phyloP scores from a whole-genome alignment of 768 basidiomycete genomes.

The Russula olivacea region DNA sequence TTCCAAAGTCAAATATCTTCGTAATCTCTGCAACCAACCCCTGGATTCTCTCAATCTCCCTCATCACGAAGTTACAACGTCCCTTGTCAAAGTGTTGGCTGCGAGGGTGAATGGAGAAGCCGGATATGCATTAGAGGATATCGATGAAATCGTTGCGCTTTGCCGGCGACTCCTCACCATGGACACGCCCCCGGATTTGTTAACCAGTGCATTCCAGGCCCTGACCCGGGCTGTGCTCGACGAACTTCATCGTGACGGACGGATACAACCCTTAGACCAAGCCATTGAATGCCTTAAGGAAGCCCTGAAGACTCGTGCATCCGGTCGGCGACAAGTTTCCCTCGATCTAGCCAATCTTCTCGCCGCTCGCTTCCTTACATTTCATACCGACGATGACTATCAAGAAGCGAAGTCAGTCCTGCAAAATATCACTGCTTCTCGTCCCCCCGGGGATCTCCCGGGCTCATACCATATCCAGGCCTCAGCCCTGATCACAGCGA shows the following conservation, averaged over 20 bases:
- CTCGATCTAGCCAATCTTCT: not conserved
- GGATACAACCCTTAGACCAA: not conserved
- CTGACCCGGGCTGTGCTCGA: not conserved
- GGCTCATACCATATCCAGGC: not conserved
- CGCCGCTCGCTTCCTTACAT: not conserved
- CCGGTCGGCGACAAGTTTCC: not conserved
- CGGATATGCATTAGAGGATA: not conserved
- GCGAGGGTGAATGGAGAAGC: not conserved
- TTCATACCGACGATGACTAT: not conserved
- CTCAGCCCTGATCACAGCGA: not conserved
- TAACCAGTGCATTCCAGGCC: not conserved
- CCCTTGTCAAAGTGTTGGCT: not conserved
- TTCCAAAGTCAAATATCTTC: too few species aligned
- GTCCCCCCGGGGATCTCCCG: not conserved
- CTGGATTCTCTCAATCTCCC: not conserved
- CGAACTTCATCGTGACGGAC: not conserved
- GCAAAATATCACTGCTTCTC: not conserved
- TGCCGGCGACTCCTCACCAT: slow-evolving; percentile 2
- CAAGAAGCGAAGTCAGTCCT: not conserved
- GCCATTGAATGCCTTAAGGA: not conserved
- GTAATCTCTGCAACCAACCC: too few species aligned
- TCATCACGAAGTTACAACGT: not conserved
- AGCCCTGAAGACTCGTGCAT: not conserved
- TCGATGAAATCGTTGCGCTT: not conserved
- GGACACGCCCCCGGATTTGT: not conserved